Evolutionary conservation across 495 filamentous ascomycete genomes (phyloP), one percentile per base, ranked within the genome.

Genomic region (Pyrenula aspistea): DNA sequence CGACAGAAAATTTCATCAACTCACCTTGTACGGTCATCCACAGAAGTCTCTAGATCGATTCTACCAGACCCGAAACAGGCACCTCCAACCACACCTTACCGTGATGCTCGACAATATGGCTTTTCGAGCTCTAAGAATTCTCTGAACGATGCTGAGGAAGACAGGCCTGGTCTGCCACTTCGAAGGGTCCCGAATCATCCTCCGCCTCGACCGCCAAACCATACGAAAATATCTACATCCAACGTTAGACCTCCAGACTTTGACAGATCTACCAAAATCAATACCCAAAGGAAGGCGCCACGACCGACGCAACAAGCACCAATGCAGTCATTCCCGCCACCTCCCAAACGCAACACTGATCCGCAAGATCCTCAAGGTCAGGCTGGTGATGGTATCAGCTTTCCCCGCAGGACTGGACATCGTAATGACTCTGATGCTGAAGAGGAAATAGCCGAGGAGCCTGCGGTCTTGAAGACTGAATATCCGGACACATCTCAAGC

Each of bases 401-500:
- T n/a, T n/a, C 31, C 31, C 4, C 8, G 4, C 15, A 15, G 31
- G 8, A 42, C 31, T 15, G 15, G 15, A 15, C 31, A 15, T 15
- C 4, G 31, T 15, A 42, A 15, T 15, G 31, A 42, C 15, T 71
- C 68, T 24, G 68, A 77, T 56, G 66, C 57, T 62, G 71, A 61
- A 11, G 62, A 62, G 2, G 59, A 22, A 23, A 51, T 19, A 42
- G 22, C 50, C 0, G 71, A 73, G 2, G 69, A 74, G 20, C 54
- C 61, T 0, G 56, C 63, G 19, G 60, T 73, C 4, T 61, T 63
- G 10, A 62, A 67, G 19, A 71, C 68, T 1, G 84, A 89, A 55
- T 96, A 86, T 67, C 92, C 93, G 11, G 91, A 97, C 70, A 73
- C 88, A 0, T 92, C 91, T 1, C 79, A 82, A 60, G 83, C 89